phyloP scores from a whole-genome alignment of 2,329 filamentous ascomycete species.

The Phaeosphaeria sp. region DNA sequence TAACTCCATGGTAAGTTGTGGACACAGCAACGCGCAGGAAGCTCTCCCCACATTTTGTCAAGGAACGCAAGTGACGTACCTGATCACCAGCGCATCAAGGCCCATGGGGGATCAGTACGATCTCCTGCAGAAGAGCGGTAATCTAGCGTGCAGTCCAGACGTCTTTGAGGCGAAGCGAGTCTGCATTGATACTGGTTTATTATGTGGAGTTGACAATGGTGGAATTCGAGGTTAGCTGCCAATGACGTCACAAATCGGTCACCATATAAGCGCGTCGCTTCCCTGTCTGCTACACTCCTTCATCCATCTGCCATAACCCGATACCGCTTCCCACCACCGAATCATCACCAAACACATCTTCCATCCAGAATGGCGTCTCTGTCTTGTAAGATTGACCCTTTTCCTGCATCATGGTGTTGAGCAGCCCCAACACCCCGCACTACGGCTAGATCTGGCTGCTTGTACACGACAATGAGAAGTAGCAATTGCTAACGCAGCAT shows the following conservation, averaged over 20 bases:
- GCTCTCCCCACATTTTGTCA: background rate
- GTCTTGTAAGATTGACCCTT: slow-evolving; percentile 57
- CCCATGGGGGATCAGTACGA: background rate
- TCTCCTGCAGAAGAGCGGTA: slow-evolving; percentile 12
- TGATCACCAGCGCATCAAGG: slow-evolving; percentile 7
- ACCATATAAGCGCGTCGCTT: slow-evolving; percentile 27
- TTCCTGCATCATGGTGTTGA: background rate
- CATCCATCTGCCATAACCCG: slow-evolving; percentile 10
- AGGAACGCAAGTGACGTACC: slow-evolving; percentile 21
- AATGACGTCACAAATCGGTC: slow-evolving; percentile 41
- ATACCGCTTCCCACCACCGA: slow-evolving; percentile 12
- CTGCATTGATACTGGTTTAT: slow-evolving; percentile 26
- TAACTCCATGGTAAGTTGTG: background rate
- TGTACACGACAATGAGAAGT: slow-evolving; percentile 8
- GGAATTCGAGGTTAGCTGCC: slow-evolving; percentile 6
- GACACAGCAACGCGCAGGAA: background rate
- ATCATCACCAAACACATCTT: slow-evolving; percentile 23
- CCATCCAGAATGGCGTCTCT: slow-evolving; percentile 63
- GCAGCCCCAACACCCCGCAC: slow-evolving; percentile 12
- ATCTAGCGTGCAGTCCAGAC: slow-evolving; percentile 22
- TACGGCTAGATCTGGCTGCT: slow-evolving; percentile 12
- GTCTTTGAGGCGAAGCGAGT: slow-evolving; percentile 14
- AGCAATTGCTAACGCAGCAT: slow-evolving; percentile 22
- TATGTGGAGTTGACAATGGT: slow-evolving; percentile 17
- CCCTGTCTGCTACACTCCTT: slow-evolving; percentile 28